These are phyloP conservation scores for Lachancea cidri DNA, from an alignment of 805 yeast genomes.

Conservation along the genomic window DNA sequence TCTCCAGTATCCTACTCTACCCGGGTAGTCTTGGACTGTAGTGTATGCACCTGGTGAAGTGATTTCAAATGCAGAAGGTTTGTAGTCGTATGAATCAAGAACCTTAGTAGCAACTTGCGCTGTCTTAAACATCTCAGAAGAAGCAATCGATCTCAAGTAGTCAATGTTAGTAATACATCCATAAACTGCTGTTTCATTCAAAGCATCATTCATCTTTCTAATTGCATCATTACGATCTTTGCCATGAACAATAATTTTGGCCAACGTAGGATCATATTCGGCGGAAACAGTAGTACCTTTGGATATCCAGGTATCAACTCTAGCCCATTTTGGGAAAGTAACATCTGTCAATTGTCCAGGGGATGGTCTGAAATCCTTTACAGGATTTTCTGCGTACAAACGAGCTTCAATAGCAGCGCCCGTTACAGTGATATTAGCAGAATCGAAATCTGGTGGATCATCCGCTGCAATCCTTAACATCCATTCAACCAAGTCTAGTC, in stretches of 20 bases:
- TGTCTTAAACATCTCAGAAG: slow-evolving; percentile 75
- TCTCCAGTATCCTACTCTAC: slow-evolving; percentile 64
- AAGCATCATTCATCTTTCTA: slow-evolving; percentile 66
- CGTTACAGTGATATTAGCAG: slow-evolving; percentile 48
- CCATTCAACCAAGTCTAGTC: slow-evolving; percentile 94
- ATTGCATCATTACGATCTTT: slow-evolving; percentile 83
- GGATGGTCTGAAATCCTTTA: slow-evolving; percentile 89
- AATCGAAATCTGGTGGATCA: slow-evolving; percentile 69
- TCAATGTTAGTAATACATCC: slow-evolving; percentile 91
- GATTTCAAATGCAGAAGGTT: slow-evolving; percentile 81
- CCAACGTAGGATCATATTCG: slow-evolving; percentile 94
- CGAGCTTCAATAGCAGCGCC: slow-evolving; percentile 98
- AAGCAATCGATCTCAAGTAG: slow-evolving; percentile 79
- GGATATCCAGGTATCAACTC: slow-evolving; percentile 91
- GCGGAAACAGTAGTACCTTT: slow-evolving; percentile 86
- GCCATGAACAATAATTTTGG: slow-evolving; percentile 94
- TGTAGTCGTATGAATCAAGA: slow-evolving; percentile 73
- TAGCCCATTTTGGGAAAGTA: slow-evolving; percentile 81
- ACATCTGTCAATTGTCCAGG: slow-evolving; percentile 92
- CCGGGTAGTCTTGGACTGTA: slow-evolving; percentile 93
- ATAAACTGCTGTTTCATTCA: slow-evolving; percentile 77
- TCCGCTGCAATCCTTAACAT: slow-evolving; percentile 92
- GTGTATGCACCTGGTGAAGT: slow-evolving; percentile 91
- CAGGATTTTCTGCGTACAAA: slow-evolving; percentile 94
- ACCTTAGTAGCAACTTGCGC: slow-evolving; percentile 86